phyloP scores from a whole-genome alignment of 495 filamentous ascomycete genomes.

The Evernia prunastri region DNA sequence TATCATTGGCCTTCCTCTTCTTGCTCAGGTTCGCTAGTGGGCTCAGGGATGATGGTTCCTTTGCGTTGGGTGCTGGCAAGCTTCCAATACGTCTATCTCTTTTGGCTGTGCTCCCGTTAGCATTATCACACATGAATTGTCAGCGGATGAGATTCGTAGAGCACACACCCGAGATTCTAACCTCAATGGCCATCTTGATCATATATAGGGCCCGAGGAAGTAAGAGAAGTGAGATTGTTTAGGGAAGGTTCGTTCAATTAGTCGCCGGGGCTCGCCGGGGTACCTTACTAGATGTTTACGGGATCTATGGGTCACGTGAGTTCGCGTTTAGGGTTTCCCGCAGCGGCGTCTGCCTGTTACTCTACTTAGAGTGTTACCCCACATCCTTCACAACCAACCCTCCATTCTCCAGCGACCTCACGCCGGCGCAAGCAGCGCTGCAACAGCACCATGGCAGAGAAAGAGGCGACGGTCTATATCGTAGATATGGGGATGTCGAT shows the following conservation, averaged over 20 bases:
- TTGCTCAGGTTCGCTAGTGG: background rate
- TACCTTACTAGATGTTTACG: too few species aligned
- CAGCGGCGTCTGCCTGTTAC: background rate
- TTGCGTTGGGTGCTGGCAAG: background rate
- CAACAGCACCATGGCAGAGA: constrained; percentile 66
- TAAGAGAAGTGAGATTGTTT: background rate
- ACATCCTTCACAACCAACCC: background rate
- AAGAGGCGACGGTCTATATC: constrained; percentile 89
- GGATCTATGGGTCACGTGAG: background rate
- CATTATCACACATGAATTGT: background rate
- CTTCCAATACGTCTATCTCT: background rate
- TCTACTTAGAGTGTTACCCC: constrained; percentile 5
- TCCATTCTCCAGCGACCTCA: background rate
- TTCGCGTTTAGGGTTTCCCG: background rate
- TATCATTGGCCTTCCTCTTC: background rate
- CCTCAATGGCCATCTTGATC: background rate
- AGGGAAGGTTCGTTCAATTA: background rate
- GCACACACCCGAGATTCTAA: background rate
- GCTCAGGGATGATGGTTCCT: background rate
- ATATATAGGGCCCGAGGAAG: background rate
- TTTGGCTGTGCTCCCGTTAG: background rate
- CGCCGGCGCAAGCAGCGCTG: background rate
- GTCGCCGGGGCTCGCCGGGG: too few species aligned
- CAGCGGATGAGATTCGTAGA: background rate
- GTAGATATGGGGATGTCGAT: constrained; percentile 82